These are phyloP conservation scores for Nicotiana attenuata DNA, from an alignment of 257 asterid genomes.

Conservation along the genomic window DNA sequence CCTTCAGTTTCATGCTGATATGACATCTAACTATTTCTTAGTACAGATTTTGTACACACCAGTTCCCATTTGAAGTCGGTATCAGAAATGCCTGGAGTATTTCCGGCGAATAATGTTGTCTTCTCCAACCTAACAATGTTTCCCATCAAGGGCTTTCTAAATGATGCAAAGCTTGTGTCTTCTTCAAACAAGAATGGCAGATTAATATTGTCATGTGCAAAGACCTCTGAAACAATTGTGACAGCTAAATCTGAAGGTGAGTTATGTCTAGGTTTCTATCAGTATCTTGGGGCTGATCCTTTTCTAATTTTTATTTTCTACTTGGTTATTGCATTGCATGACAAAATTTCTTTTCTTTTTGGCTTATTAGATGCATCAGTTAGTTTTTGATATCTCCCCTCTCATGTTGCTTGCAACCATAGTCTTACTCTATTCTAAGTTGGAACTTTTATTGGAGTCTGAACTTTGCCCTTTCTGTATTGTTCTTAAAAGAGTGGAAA, in stretches of 20 bases:
- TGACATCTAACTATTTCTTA: neutral
- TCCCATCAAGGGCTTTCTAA: slow-evolving; percentile 23
- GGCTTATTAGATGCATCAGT: neutral
- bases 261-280: slow-evolving; percentile 4
- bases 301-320: neutral
- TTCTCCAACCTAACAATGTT: slow-evolving; percentile 25
- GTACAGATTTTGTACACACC: slow-evolving; percentile 33
- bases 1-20: slow-evolving; percentile 15
- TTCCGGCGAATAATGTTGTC: slow-evolving; percentile 30
- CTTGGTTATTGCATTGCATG: neutral
- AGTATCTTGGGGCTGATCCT: neutral
- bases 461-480: neutral
- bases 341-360: neutral
- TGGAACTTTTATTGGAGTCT: neutral
- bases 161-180: slow-evolving; percentile 34
- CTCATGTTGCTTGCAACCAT: neutral
- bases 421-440: neutral
- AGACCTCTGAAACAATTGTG: slow-evolving; percentile 45
- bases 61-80: slow-evolving; percentile 33
- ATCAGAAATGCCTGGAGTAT: slow-evolving; percentile 41
- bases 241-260: slow-evolving; percentile 49
- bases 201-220: slow-evolving; percentile 43
- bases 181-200: slow-evolving; percentile 33
- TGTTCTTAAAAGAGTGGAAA: neutral
- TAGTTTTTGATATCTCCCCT: neutral